phyloP scores from a whole-genome alignment of 768 basidiomycete genomes.

The Paxillus ammoniavirescens region DNA sequence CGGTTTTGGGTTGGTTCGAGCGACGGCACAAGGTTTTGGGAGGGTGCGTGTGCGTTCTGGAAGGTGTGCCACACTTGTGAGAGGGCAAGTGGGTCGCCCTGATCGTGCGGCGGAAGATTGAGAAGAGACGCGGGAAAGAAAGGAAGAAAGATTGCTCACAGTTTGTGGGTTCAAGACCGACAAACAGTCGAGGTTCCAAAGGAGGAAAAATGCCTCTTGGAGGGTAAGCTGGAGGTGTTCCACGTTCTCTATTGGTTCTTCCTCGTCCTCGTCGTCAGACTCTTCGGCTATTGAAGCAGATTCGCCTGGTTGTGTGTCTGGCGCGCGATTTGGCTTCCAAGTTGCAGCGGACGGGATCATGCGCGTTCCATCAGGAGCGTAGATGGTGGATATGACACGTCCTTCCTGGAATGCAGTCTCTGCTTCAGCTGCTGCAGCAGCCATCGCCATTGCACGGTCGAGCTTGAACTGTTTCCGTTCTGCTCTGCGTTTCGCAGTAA shows the following conservation, averaged over 20 bases:
- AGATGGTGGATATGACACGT: slow-evolving; percentile 56
- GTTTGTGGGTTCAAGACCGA: slow-evolving; percentile 63
- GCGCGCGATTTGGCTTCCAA: slow-evolving; percentile 55
- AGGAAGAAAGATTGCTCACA: slow-evolving; percentile 40
- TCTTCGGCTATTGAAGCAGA: slow-evolving; percentile 13
- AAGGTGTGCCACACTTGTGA: slow-evolving; percentile 67
- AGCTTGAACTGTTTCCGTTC: slow-evolving; percentile 93
- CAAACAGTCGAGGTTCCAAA: slow-evolving; percentile 83
- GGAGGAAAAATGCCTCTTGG: slow-evolving; percentile 85
- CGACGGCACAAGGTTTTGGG: slow-evolving; percentile 31
- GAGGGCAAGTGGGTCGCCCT: slow-evolving; percentile 57
- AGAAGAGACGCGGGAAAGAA: not conserved
- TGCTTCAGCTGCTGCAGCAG: slow-evolving; percentile 75
- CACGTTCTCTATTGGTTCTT: slow-evolving; percentile 62
- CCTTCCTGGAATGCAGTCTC: slow-evolving; percentile 76
- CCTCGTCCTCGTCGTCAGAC: slow-evolving; percentile 40
- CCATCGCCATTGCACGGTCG: slow-evolving; percentile 87
- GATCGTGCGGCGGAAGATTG: slow-evolving; percentile 1
- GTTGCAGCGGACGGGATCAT: slow-evolving; percentile 77
- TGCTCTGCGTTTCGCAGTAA: slow-evolving; percentile 82
- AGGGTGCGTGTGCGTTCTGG: slow-evolving; percentile 58
- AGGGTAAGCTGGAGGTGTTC: slow-evolving; percentile 92
- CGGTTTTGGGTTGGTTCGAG: slow-evolving; percentile 26
- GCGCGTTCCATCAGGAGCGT: slow-evolving; percentile 46
- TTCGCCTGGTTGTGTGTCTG: slow-evolving; percentile 10